These are phyloP conservation scores for Tilletia setariae DNA, from an alignment of 1,284 basidiomycete genomes.

Conservation along the genomic window DNA sequence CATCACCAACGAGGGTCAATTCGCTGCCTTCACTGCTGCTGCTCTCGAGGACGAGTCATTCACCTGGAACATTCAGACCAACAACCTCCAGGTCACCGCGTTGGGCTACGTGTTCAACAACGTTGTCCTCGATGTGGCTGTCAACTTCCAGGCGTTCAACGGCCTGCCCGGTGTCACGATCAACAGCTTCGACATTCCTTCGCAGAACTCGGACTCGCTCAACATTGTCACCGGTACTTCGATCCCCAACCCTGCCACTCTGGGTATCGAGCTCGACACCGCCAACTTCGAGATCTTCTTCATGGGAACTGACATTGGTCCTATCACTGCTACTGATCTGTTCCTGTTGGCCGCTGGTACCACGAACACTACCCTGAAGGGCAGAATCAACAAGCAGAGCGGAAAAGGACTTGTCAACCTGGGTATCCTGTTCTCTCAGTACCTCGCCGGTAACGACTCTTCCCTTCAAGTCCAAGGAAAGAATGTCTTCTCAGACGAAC, in stretches of 20 bases:
- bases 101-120: constrained; percentile 69
- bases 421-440: constrained; percentile 68
- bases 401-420: constrained; percentile 60
- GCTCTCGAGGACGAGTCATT: constrained; percentile 68
- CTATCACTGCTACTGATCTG: constrained; percentile 56
- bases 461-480: constrained; percentile 65
- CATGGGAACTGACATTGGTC: constrained; percentile 54
- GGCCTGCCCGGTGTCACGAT: constrained; percentile 64
- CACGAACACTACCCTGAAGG: constrained; percentile 63
- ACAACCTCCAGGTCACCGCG: constrained; percentile 65
- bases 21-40: constrained; percentile 68
- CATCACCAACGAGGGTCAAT: constrained; percentile 56
- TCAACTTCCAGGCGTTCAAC: constrained; percentile 71
- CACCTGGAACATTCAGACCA: constrained; percentile 69
- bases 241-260: constrained; percentile 68
- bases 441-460: constrained; percentile 66
- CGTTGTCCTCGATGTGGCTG: constrained; percentile 65
- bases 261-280: constrained; percentile 71
- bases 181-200: constrained; percentile 63
- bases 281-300: constrained; percentile 65
- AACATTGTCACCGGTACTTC: constrained; percentile 66
- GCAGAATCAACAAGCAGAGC: constrained; percentile 63
- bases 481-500: constrained; percentile 60
- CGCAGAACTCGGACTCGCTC: constrained; percentile 68
- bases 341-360: constrained; percentile 61